These are phyloP conservation scores for Rutstroemia sydowiana DNA, from an alignment of 2,329 filamentous ascomycete genomes.

Conservation along the genomic window DNA sequence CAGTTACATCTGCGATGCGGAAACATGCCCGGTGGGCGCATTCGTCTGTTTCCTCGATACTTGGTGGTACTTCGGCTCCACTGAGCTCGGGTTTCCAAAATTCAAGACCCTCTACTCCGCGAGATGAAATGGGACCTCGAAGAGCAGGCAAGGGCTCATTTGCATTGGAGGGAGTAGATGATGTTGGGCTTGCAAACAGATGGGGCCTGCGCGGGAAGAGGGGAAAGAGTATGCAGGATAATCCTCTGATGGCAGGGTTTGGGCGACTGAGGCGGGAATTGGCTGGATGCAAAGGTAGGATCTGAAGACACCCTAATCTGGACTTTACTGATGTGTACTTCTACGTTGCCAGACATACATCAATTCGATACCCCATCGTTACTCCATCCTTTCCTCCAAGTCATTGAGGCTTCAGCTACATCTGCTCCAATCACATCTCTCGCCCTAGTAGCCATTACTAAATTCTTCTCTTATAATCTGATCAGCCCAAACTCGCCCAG, in stretches of 20 bases:
- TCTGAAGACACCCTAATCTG: background rate
- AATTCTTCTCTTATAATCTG: constrained; percentile 93
- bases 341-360: constrained; percentile 58
- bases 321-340: constrained; percentile 23
- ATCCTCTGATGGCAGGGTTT: constrained; percentile 92
- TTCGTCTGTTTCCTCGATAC: constrained; percentile 90
- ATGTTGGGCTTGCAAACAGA: constrained; percentile 63
- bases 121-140: constrained; percentile 22
- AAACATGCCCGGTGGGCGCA: constrained; percentile 95
- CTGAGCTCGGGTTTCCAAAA: constrained; percentile 34
- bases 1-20: constrained; percentile 95
- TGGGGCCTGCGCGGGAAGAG: constrained; percentile 95
- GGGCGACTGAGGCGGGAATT: constrained; percentile 82
- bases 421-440: constrained; percentile 94
- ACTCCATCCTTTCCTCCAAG: constrained; percentile 88
- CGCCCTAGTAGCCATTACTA: constrained; percentile 85
- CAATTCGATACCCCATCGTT: constrained; percentile 84
- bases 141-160: constrained; percentile 21
- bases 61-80: constrained; percentile 60
- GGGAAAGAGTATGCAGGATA: constrained; percentile 95
- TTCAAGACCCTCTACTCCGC: constrained; percentile 38
- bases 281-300: constrained; percentile 69
- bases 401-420: constrained; percentile 92
- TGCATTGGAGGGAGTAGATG: constrained; percentile 39
- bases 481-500: constrained; percentile 79